These are phyloP conservation scores for Bacterosira constricta DNA, from an alignment of 108 stramenopile genomes.

Conservation along the genomic window DNA sequence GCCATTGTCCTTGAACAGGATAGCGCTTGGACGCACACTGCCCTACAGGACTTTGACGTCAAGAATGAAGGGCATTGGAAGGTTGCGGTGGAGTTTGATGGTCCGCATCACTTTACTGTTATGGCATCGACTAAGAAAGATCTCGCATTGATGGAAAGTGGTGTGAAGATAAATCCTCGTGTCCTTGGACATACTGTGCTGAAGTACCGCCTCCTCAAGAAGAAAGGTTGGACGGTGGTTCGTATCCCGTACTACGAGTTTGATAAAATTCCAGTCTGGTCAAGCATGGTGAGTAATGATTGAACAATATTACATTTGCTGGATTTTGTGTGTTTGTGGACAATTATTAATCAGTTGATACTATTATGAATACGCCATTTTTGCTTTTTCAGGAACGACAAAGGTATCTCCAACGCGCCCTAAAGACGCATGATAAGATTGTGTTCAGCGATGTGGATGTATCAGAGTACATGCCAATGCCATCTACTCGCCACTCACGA, in stretches of 20 bases:
- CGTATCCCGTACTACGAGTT: constrained; percentile 89
- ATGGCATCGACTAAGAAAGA: constrained; percentile 34
- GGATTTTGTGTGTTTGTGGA: not conserved
- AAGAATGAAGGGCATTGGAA: constrained; percentile 13
- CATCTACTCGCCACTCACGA: constrained; percentile 61
- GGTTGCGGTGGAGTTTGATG: constrained; percentile 90
- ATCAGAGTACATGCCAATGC: constrained; percentile 78
- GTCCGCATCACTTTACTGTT: constrained; percentile 86
- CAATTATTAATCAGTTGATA: not conserved
- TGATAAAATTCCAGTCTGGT: constrained; percentile 90
- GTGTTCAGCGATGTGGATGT: constrained; percentile 81
- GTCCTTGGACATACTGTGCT: constrained; percentile 84
- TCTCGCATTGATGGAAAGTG: constrained; percentile 23
- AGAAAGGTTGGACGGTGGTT: constrained; percentile 85
- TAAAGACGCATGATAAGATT: constrained; percentile 85
- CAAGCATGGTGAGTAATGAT: constrained; percentile 63
- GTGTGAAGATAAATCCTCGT: constrained; percentile 48
- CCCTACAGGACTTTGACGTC: constrained; percentile 43
- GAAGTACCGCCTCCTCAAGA: constrained; percentile 84
- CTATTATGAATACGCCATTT: not conserved
- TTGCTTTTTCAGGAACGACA: constrained; percentile 63
- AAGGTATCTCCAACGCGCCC: constrained; percentile 80
- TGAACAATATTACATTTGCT: not conserved
- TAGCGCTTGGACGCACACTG: constrained; percentile 70
- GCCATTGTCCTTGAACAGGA: constrained; percentile 78